Evolutionary conservation across 2,329 filamentous ascomycete species (phyloP).

Genomic region (Boeremia exigua): DNA sequence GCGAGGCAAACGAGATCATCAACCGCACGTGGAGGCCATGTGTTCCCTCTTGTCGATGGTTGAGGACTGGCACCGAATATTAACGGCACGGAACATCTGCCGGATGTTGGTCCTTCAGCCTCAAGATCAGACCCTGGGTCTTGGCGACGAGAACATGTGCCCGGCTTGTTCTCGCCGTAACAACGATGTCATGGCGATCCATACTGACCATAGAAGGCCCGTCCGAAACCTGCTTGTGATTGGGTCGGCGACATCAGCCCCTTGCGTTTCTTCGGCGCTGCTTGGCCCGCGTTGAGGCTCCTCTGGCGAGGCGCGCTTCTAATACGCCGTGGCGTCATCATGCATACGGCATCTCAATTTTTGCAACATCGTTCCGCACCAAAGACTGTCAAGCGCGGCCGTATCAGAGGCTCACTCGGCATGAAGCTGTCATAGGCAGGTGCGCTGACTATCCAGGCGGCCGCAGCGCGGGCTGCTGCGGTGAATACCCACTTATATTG

Average conservation of each 20-base stretch:
- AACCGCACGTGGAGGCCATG: background rate
- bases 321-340: slow-evolving; percentile 31
- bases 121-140: slow-evolving; percentile 9
- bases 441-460: slow-evolving; percentile 17
- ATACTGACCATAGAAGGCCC: slow-evolving; percentile 4
- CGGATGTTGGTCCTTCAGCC: slow-evolving; percentile 15
- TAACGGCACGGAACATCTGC: slow-evolving; percentile 4
- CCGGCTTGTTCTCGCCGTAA: slow-evolving; percentile 17
- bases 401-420: slow-evolving; percentile 27
- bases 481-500: slow-evolving; percentile 31
- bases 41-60: background rate
- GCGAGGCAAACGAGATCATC: background rate
- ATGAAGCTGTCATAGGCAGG: slow-evolving; percentile 24
- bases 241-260: background rate
- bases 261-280: slow-evolving; percentile 2
- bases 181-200: slow-evolving; percentile 11
- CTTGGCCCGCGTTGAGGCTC: slow-evolving; percentile 17
- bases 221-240: background rate
- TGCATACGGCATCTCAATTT: slow-evolving; percentile 26
- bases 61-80: background rate
- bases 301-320: slow-evolving; percentile 22
- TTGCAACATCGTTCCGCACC: slow-evolving; percentile 31
- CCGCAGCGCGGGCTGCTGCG: slow-evolving; percentile 13
- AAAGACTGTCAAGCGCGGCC: slow-evolving; percentile 35
- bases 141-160: slow-evolving; percentile 13